Base-by-base conservation (phyloP, 768 basidiomycete species). In the Lentinula raphanica region DNA sequence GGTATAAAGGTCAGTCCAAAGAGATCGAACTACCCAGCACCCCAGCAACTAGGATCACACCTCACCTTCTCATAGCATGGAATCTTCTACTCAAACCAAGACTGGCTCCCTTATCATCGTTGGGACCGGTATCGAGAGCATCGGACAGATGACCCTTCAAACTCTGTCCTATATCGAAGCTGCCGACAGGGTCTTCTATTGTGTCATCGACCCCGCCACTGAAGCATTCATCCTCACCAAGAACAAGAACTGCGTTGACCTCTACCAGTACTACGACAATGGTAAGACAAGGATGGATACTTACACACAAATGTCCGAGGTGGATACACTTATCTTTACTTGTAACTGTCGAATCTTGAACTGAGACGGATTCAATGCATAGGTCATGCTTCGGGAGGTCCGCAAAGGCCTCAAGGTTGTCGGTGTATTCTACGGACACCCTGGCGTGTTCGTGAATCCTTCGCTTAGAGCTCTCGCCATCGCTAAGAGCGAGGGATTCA, bases 121-220 rank as follows among this genome's bases (percentile, higher is more conserved):
- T 35, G 54, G 54, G 19, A 44, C 54, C 15, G 54, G 54, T 36
- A 56, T 56, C 38, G 54, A 42, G 40, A 56, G 54, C 15, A 56
- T 56, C 42, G 54, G 40, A 15, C 54, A 56, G 21, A 56, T 56
- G 40, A 56, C 54, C n/a, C 54, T 56, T n/a, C 40, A 56, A n/a
- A 35, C 54, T 9, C 32, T 56, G 28, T 56, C 54, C 21, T 56
- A 56, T 42, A 56, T 56, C 40, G 44, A 56, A 46, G 54, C 38
- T 15, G 38, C 54, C 40, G 36, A 25, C 54, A 56, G 46, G 25
- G 44, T 56, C 19, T 56, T 56, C 29, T 56, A 56, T 25, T 46
- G 38, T 23, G 54, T 56, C 25, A 44, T 42, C 19, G 54, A 56
- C 25, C 54, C 54, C 19, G 40, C 44, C 21, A 56, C 54, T 11